Evolutionary conservation across 2,329 filamentous ascomycete genomes (phyloP).

Genomic region (Calonectria hongkongensis): DNA sequence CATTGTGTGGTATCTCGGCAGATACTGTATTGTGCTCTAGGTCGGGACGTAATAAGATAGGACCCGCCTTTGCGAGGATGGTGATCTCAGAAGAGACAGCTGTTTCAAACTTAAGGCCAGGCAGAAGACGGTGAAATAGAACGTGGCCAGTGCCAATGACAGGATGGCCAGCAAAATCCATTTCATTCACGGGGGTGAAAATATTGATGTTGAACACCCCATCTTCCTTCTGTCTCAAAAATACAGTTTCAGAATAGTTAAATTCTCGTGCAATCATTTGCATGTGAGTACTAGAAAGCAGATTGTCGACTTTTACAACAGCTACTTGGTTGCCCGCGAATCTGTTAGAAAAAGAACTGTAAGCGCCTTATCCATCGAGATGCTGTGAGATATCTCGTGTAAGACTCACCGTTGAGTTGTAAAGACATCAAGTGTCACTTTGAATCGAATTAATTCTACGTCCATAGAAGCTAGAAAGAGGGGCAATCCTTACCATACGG

Average conservation of each 20-base stretch:
- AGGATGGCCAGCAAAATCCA: constrained; percentile 45
- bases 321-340: constrained; percentile 31
- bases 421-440: neutral
- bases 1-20: neutral
- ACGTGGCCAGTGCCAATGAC: constrained; percentile 42
- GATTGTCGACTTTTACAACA: constrained; percentile 29
- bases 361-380: neutral
- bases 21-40: neutral
- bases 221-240: constrained; percentile 13
- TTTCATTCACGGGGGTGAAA: constrained; percentile 44
- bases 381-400: neutral
- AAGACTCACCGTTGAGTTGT: neutral
- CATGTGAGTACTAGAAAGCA: constrained; percentile 26
- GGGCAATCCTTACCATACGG: neutral
- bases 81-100: neutral
- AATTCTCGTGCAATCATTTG: constrained; percentile 42
- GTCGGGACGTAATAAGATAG: neutral
- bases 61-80: neutral
- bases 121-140: constrained; percentile 34
- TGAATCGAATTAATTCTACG: neutral
- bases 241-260: constrained; percentile 43
- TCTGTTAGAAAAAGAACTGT: neutral
- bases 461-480: neutral
- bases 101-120: neutral
- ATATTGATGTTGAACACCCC: constrained; percentile 28